Conservation (phyloP, 1,139 yeast species). For the Debaryomyces nepalensis region DNA sequence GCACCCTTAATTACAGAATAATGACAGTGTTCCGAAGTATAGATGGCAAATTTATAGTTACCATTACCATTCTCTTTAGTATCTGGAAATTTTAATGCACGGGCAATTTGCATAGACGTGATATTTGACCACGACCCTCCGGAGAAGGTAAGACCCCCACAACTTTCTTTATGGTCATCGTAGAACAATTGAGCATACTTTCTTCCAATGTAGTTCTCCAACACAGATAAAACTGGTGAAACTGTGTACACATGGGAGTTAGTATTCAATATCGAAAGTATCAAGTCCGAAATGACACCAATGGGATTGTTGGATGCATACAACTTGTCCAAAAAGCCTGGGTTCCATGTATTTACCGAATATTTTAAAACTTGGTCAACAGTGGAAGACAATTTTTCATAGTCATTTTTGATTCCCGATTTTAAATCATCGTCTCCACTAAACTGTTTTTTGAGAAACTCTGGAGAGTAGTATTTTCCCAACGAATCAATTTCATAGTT, state of each 20-base stretch:
- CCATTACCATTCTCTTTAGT: constrained; percentile 68
- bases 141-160: constrained; percentile 85
- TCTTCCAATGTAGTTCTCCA: constrained; percentile 70
- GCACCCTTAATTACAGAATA: constrained; percentile 86
- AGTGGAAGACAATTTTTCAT: constrained; percentile 42
- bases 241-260: constrained; percentile 88
- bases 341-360: constrained; percentile 86
- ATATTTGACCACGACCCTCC: constrained; percentile 91
- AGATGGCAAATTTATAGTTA: constrained; percentile 63
- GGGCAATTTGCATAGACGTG: constrained; percentile 78
- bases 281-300: constrained; percentile 75
- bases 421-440: constrained; percentile 18
- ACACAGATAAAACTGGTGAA: constrained; percentile 76
- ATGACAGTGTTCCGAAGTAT: constrained; percentile 74
- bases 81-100: constrained; percentile 68
- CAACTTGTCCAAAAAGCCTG: constrained; percentile 82
- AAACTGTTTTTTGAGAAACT: constrained; percentile 33
- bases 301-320: constrained; percentile 86
- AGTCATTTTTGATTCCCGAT: constrained; percentile 25
- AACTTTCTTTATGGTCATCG: constrained; percentile 42
- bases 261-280: constrained; percentile 74
- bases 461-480: constrained; percentile 46
- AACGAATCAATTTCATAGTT: constrained; percentile 35
- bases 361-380: constrained; percentile 64
- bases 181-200: constrained; percentile 73